Evolutionary conservation across 805 yeast species (phyloP).

Genomic region (Zygosaccharomyces kombuchaensis): DNA sequence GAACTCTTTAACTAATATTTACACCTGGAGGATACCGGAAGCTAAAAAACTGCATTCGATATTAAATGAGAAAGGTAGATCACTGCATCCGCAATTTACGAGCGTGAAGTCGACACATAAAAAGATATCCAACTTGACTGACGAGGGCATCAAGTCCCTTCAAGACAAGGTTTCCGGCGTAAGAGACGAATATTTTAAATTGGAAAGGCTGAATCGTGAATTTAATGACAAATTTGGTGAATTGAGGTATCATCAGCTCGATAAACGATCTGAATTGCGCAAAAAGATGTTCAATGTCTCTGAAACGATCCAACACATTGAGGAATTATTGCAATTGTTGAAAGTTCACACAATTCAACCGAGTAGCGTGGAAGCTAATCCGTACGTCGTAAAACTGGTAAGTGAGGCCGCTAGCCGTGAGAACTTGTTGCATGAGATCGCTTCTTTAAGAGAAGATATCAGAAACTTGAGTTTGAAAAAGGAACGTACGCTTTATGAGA

Average conservation of each 20-base stretch:
- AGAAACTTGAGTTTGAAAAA: conserved; percentile 12
- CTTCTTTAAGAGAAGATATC: conserved; percentile 23
- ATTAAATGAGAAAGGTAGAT: not conserved
- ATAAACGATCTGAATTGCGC: conserved; percentile 22
- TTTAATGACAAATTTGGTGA: conserved; percentile 11
- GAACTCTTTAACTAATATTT: conserved; percentile 25
- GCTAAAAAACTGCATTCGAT: conserved; percentile 15
- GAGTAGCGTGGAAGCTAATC: conserved; percentile 14
- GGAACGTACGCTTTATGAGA: not conserved
- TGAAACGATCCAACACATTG: conserved; percentile 17
- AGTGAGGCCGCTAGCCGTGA: conserved; percentile 17
- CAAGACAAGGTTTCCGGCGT: conserved; percentile 1
- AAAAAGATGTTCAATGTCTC: conserved; percentile 18
- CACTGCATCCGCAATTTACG: not conserved
- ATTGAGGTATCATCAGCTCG: conserved; percentile 23
- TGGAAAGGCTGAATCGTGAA: conserved; percentile 10
- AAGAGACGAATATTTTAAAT: conserved; percentile 10
- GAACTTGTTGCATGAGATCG: conserved; percentile 22
- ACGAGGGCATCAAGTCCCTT: not conserved
- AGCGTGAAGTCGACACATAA: conserved; percentile 5
- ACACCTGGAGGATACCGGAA: conserved; percentile 40
- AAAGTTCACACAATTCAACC: conserved; percentile 20
- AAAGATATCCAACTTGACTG: conserved; percentile 3
- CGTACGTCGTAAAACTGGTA: conserved; percentile 17
- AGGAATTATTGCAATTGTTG: conserved; percentile 18